phyloP scores from a whole-genome alignment of 495 filamentous ascomycete genomes.

The Apodospora peruviana region DNA sequence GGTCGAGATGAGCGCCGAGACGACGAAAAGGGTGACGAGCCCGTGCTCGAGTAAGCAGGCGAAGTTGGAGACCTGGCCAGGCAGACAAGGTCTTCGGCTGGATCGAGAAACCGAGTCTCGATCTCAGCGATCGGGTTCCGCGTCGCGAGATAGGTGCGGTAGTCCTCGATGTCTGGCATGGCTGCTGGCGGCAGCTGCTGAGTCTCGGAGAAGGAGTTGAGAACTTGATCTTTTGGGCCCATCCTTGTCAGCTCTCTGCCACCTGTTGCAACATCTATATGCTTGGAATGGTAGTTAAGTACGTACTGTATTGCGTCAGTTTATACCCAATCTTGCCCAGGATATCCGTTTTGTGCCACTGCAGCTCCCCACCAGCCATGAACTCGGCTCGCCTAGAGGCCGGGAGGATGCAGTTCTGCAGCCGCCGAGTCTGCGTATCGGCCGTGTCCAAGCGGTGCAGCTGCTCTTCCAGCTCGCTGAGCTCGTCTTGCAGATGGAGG shows the following conservation, averaged over 20 bases:
- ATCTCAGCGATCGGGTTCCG: constrained; percentile 55
- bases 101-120: constrained; percentile 67
- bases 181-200: constrained; percentile 51
- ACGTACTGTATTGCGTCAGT: constrained; percentile 77
- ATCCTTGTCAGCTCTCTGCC: too few relatives aligned
- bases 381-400: constrained; percentile 63
- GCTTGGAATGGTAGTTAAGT: not conserved
- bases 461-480: constrained; percentile 72
- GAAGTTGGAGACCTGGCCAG: constrained; percentile 21
- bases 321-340: constrained; percentile 69
- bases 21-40: constrained; percentile 3
- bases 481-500: constrained; percentile 81
- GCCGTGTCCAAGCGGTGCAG: constrained; percentile 65
- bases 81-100: constrained; percentile 59
- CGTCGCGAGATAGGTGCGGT: constrained; percentile 59
- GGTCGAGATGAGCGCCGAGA: not conserved
- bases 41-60: not conserved
- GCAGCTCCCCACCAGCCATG: constrained; percentile 61
- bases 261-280: too few relatives aligned
- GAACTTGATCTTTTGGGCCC: constrained; percentile 64
- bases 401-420: constrained; percentile 48
- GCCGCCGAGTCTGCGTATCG: constrained; percentile 59
- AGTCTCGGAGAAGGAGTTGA: constrained; percentile 60
- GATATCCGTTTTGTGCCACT: constrained; percentile 65
- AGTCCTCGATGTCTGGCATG: constrained; percentile 53